Percentiles rank a stretch among this genome's conserved stretches.
phyloP scores from a whole-genome alignment of 164 flowering plant species.

The Annona cherimola region DNA sequence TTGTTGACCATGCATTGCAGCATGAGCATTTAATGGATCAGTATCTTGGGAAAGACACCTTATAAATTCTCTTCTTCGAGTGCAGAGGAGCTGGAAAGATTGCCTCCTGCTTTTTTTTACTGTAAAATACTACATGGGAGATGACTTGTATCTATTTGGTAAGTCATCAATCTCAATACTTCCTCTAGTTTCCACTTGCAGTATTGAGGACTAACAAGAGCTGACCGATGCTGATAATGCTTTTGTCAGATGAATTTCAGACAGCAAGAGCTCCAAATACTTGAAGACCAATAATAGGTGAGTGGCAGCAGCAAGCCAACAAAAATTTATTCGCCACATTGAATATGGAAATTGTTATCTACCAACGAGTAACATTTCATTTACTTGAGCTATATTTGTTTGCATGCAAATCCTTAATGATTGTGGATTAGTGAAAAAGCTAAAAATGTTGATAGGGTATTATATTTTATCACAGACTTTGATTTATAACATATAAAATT shows the following conservation, averaged over 20 bases:
- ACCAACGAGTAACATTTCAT: too few species aligned
- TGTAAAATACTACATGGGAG: slow-evolving; percentile 80
- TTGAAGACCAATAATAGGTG: slow-evolving; percentile 89
- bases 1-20: too few species aligned
- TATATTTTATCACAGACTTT: too few species aligned
- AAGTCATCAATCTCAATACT: slow-evolving; percentile 17
- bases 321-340: too few species aligned
- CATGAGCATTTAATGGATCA: too few species aligned
- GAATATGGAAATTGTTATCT: too few species aligned
- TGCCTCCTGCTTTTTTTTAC: slow-evolving; percentile 91
- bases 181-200: background rate
- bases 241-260: slow-evolving; percentile 84
- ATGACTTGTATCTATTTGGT: slow-evolving; percentile 92
- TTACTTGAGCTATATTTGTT: too few species aligned
- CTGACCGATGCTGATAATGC: background rate
- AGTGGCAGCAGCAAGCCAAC: background rate
- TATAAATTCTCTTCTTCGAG: background rate
- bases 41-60: background rate
- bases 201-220: background rate
- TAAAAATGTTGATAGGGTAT: too few species aligned
- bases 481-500: too few species aligned
- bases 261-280: slow-evolving; percentile 66
- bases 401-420: too few species aligned
- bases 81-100: slow-evolving; percentile 67
- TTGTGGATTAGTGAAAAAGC: too few species aligned